These are phyloP conservation scores for Wickerhamomyces canadensis DNA, from an alignment of 805 yeast genomes.

Conservation along the genomic window DNA sequence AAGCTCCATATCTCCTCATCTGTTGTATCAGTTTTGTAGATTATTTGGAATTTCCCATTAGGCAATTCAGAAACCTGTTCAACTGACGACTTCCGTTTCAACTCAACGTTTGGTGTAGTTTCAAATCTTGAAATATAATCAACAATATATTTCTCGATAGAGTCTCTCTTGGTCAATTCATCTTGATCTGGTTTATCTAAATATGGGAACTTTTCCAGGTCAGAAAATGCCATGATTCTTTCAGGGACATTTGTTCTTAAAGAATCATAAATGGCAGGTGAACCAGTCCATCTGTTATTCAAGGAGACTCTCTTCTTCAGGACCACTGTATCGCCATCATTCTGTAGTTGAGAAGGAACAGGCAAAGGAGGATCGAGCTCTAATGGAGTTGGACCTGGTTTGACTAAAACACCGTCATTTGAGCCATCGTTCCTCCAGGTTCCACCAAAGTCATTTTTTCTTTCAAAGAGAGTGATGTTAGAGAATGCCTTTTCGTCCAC, in stretches of 20 bases:
- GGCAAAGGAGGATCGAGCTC: constrained; percentile 1
- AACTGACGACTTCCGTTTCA: background rate
- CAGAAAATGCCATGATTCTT: constrained; percentile 4
- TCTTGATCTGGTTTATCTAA: background rate
- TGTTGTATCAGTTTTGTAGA: constrained; percentile 14
- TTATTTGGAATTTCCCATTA: constrained; percentile 17
- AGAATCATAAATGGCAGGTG: constrained; percentile 2
- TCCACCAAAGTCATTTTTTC: constrained; percentile 33
- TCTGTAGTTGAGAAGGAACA: background rate
- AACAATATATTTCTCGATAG: constrained; percentile 1
- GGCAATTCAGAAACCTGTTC: constrained; percentile 28
- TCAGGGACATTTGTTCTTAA: constrained; percentile 8
- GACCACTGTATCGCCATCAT: background rate
- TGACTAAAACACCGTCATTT: background rate
- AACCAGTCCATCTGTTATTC: constrained; percentile 1
- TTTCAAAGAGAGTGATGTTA: constrained; percentile 30
- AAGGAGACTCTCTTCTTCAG: background rate
- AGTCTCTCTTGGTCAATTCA: constrained; percentile 1
- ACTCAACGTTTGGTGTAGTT: background rate
- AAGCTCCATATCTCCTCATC: constrained; percentile 32
- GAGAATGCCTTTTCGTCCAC: constrained; percentile 15
- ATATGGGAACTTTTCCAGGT: background rate
- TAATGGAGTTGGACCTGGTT: background rate
- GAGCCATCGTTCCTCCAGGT: constrained; percentile 24
- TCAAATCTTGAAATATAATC: constrained; percentile 1